These are phyloP conservation scores for Oryza officinalis DNA, from an alignment of 176 grass and related monocot genomes.

Conservation along the genomic window DNA sequence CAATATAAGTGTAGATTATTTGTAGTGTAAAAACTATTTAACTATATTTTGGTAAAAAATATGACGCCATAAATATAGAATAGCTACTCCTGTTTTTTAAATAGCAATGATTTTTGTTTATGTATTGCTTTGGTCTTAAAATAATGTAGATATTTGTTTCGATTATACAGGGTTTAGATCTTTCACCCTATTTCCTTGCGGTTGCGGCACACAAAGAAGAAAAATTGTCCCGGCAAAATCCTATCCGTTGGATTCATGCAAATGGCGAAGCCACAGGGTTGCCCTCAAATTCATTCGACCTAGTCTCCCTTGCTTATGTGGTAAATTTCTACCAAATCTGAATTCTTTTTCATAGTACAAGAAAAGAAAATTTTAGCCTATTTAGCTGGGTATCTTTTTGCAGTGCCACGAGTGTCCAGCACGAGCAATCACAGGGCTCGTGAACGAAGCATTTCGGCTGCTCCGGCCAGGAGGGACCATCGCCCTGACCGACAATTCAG, in stretches of 20 bases:
- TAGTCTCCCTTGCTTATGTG: slow-evolving; percentile 84
- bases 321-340: slow-evolving; percentile 38
- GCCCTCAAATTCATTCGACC: slow-evolving; percentile 68
- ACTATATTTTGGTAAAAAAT: too few relatives aligned
- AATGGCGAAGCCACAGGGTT: slow-evolving; percentile 81
- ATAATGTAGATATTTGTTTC: not conserved
- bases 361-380: not conserved
- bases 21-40: too few relatives aligned
- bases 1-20: too few relatives aligned
- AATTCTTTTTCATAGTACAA: not conserved
- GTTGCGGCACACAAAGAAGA: slow-evolving; percentile 78
- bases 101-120: not conserved
- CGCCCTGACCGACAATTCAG: slow-evolving; percentile 81
- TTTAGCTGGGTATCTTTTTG: not conserved
- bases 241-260: slow-evolving; percentile 77
- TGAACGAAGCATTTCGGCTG: slow-evolving; percentile 69
- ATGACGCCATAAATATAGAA: too few relatives aligned
- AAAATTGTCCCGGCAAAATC: slow-evolving; percentile 47
- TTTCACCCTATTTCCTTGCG: slow-evolving; percentile 79
- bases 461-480: slow-evolving; percentile 74
- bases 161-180: slow-evolving; percentile 67
- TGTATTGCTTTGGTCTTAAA: not conserved
- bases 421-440: slow-evolving; percentile 57
- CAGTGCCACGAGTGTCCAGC: slow-evolving; percentile 88
- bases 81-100: too few relatives aligned